Conservation (phyloP, 1,284 basidiomycete species). For the Paramarasmius palmivorus region DNA sequence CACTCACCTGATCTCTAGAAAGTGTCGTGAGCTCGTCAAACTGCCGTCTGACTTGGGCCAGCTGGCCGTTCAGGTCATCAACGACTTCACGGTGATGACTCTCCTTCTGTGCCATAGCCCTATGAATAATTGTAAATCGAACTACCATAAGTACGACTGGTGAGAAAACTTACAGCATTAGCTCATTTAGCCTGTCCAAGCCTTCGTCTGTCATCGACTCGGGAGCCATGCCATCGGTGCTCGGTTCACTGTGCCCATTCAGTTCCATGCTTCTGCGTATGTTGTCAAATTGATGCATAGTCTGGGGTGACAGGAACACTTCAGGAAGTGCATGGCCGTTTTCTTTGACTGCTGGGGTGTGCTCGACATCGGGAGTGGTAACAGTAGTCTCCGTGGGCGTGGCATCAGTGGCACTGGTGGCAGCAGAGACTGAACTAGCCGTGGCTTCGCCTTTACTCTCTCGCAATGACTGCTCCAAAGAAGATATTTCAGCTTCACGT, state of each 20-base stretch:
- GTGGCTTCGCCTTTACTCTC: slow-evolving; percentile 37
- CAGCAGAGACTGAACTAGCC: not conserved
- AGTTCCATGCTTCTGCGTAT: slow-evolving; percentile 65
- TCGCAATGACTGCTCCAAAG: slow-evolving; percentile 70
- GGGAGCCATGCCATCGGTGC: slow-evolving; percentile 22
- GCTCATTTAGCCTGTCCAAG: slow-evolving; percentile 76
- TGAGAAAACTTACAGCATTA: slow-evolving; percentile 71
- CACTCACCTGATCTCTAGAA: slow-evolving; percentile 75
- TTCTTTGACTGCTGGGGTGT: slow-evolving; percentile 13
- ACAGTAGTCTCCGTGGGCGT: slow-evolving; percentile 18
- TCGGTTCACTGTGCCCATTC: slow-evolving; percentile 36
- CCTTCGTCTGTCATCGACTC: slow-evolving; percentile 64
- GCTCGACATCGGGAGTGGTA: slow-evolving; percentile 22
- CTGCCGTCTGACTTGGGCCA: slow-evolving; percentile 70
- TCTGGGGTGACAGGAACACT: slow-evolving; percentile 62
- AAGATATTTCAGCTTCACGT: slow-evolving; percentile 82
- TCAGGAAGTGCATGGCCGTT: slow-evolving; percentile 28
- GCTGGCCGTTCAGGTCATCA: slow-evolving; percentile 66
- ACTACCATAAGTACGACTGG: slow-evolving; percentile 10
- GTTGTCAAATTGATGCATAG: slow-evolving; percentile 68
- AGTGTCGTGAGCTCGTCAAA: slow-evolving; percentile 78
- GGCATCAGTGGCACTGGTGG: slow-evolving; percentile 4
- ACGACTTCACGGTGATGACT: slow-evolving; percentile 79
- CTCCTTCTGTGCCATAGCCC: slow-evolving; percentile 95
- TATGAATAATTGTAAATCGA: slow-evolving; percentile 28